Evolutionary conservation across 257 asterid genomes (phyloP).

Genomic region (Salvia hispanica): DNA sequence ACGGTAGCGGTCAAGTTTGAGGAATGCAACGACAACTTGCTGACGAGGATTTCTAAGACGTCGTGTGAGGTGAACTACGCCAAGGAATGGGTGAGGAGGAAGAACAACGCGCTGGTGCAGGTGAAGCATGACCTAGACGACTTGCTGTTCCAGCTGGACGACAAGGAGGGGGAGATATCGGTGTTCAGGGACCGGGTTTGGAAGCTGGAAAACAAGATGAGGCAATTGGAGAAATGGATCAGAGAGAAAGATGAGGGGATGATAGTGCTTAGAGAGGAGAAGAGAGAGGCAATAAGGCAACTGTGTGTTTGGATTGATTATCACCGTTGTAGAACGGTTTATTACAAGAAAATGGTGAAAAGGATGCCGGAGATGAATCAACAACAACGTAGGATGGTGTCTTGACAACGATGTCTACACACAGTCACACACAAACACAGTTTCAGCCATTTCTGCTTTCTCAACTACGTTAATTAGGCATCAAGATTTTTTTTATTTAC

Average conservation of each 20-base stretch:
- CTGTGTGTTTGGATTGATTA: slow-evolving; percentile 90
- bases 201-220: slow-evolving; percentile 65
- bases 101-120: slow-evolving; percentile 47
- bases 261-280: slow-evolving; percentile 72
- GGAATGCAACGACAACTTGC: slow-evolving; percentile 57
- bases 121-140: slow-evolving; percentile 58
- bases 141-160: slow-evolving; percentile 58
- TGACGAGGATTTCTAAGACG: slow-evolving; percentile 68
- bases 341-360: slow-evolving; percentile 67
- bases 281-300: slow-evolving; percentile 90
- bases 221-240: slow-evolving; percentile 67
- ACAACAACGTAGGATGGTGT: slow-evolving; percentile 18
- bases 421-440: background rate
- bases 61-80: slow-evolving; percentile 77
- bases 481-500: background rate
- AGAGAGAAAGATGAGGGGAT: slow-evolving; percentile 66
- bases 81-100: slow-evolving; percentile 73
- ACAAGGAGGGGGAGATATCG: slow-evolving; percentile 71
- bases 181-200: slow-evolving; percentile 61
- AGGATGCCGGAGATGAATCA: slow-evolving; percentile 51
- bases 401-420: slow-evolving; percentile 16
- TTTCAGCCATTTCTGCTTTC: background rate
- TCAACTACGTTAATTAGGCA: background rate
- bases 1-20: slow-evolving; percentile 52
- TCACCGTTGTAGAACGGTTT: slow-evolving; percentile 74